Base-by-base conservation (phyloP, 2,329 filamentous ascomycete species). In the Colletotrichum sansevieriae region DNA sequence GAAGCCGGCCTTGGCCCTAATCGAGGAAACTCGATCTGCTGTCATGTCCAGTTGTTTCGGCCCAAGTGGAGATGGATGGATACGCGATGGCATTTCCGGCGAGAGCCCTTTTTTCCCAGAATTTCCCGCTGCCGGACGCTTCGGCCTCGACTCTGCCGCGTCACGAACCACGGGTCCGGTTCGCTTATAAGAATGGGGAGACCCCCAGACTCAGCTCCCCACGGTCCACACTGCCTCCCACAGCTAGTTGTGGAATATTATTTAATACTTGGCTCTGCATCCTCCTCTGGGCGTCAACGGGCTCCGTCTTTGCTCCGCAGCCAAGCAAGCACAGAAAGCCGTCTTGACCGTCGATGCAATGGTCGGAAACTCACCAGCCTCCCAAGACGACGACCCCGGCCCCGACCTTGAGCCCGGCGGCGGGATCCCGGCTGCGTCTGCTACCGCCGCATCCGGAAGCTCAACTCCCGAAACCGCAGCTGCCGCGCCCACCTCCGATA, bases 341-440 rank as follows among this genome's bases (percentile, higher is more conserved):
- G 47, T 56, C 7, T 62, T 68, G 62, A 63, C 22, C 46, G 47
- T 62, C 66, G 59, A 71, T 71, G 70, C 70, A 63, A 71, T 71
- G 70, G 70, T 22, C 55, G 55, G 35, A 55, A 25, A 41, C 46
- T 67, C 64, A 29, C 49, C 65, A 39, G 59, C 66, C n/a, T 63
- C 60, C n/a, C 49, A 65, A 43, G 70, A 71, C 46, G 70, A 71
- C 18, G 70, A 71, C 43, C 70, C 70, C 41, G 62, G 57, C 63
- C 66, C 62, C 41, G 64, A 66, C 60, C 65, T 54, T 25, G 62
- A 69, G n/a, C 57, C 56, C 51, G 70, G 65, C 47, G 58, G 57
- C 47, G 44, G 9, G 29, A 29, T 22, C 3, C 49, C 49, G 35
- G 39, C 35, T 37, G 51, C 13, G 10, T 18, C 51, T 15, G 37